Evolutionary conservation across 441 rosid species (phyloP).

Genomic region (Adansonia gregorii): DNA sequence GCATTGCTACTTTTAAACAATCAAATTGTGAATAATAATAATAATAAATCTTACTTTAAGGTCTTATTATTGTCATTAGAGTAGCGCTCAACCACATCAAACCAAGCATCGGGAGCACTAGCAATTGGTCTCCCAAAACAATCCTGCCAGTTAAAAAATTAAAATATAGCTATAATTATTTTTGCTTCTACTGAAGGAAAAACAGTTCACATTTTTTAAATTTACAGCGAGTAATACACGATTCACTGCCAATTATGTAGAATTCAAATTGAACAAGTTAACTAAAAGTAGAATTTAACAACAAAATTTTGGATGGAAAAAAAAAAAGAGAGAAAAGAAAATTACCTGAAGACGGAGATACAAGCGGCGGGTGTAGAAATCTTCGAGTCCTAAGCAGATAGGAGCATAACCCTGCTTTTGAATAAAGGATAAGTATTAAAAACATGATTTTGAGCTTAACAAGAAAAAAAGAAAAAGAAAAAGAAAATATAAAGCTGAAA

Average conservation of each 20-base stretch:
- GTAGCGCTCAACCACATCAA: slow-evolving; percentile 79
- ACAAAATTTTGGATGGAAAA: background rate
- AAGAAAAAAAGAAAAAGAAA: too few species aligned
- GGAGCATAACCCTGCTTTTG: slow-evolving; percentile 71
- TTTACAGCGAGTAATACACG: background rate
- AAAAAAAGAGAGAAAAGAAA: background rate
- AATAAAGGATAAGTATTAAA: background rate
- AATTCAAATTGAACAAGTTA: background rate
- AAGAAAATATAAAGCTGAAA: too few species aligned
- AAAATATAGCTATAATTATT: background rate
- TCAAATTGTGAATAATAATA: slow-evolving; percentile 36
- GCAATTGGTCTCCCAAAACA: slow-evolving; percentile 88
- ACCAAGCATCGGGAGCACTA: slow-evolving; percentile 93
- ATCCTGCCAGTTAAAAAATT: slow-evolving; percentile 48
- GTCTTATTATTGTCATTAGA: slow-evolving; percentile 93
- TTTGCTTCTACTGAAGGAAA: background rate
- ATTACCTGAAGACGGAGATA: slow-evolving; percentile 77
- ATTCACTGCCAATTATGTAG: background rate
- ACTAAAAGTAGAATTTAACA: background rate
- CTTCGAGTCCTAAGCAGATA: slow-evolving; percentile 78
- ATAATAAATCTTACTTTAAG: slow-evolving; percentile 70
- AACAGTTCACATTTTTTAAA: background rate
- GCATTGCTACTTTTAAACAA: background rate
- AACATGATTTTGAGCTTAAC: background rate
- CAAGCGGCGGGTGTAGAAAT: slow-evolving; percentile 73